Evolutionary conservation across 2,329 filamentous ascomycete species (phyloP), one percentile per base, ranked within the genome.

Genomic region (Xylariaceae sp.): DNA sequence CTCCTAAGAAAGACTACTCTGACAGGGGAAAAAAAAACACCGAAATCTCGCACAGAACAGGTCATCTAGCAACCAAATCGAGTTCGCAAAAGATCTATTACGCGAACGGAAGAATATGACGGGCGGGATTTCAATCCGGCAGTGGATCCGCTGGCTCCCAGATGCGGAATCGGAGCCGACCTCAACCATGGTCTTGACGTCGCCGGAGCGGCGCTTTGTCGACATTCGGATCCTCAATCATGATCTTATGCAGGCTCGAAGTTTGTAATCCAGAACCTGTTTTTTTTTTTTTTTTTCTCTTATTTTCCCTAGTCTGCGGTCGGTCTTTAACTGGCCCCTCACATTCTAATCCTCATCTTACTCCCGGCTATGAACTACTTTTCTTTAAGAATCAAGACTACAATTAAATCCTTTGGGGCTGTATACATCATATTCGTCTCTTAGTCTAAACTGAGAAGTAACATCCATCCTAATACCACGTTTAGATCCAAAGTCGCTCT

Each of bases 151-250:
- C 48, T 83, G 79, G 76, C 66, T 76, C 3, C 74, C 75, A 0
- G 71, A 68, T 0, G 58, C 65, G 14, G 61, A 73, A n/a, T 64
- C 64, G 40, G 83, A 86, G 61, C 78, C 78, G 14, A 86, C 83
- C 0, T 75, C 73, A 2, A 86, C 83, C 0, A 59, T 85, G 4
- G 83, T 86, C 11, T 66, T 86, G 37, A 86, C 83, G 0, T 79
- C 79, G 3, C 75, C 78, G 1, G 59, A 62, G 21, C 68, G 68
- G 22, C 73, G 69, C 29, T 86, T 83, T 58, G 75, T 86, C 29
- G 83, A 86, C 56, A 59, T 85, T 19, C 76, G 83, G 33, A 67
- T 83, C 40, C 59, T 75, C 41, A 47, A 49, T 40, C 40, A 16
- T 4, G 27, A 32, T 8, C 16, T 32, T 32, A 5, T 32, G 3